A percentile compares a stretch with the other conserved stretches of the same genome.
Conservation (phyloP, 2,329 filamentous ascomycete genomes). For the Lasiodiplodia sp. region DNA sequence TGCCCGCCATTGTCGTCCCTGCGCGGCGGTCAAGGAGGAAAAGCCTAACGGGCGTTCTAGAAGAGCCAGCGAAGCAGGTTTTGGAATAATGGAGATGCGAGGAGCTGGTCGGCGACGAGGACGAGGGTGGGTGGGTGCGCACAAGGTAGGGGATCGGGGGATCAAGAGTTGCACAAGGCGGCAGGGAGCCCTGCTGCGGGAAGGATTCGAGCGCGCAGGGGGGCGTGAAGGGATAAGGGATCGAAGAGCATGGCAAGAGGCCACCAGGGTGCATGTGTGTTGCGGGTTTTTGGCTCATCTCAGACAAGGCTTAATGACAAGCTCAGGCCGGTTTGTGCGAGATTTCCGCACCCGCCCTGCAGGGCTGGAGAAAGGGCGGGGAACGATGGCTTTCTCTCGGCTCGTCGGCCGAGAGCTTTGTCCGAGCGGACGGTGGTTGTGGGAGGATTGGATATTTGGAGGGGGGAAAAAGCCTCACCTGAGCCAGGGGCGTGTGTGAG, state of each 20-base stretch:
- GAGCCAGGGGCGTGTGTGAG: not conserved
- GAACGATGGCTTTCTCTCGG: constrained; percentile 18
- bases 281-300: not conserved
- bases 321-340: constrained; percentile 13
- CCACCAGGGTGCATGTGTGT: not conserved
- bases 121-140: not conserved
- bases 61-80: constrained; percentile 21
- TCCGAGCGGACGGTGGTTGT: not conserved
- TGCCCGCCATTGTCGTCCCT: not conserved
- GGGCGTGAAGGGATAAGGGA: constrained; percentile 1
- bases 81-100: not conserved
- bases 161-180: not conserved
- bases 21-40: not conserved
- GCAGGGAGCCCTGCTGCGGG: constrained; percentile 22
- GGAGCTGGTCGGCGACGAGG: not conserved
- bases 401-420: constrained; percentile 23
- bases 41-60: constrained; percentile 10
- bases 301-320: not conserved
- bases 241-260: not conserved
- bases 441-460: not conserved
- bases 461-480: constrained; percentile 15
- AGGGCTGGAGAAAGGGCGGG: constrained; percentile 13
- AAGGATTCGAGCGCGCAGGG: constrained; percentile 11
- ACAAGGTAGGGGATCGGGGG: not conserved
- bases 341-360: constrained; percentile 15